Evolutionary conservation across 257 asterid genomes (phyloP).

Genomic region (Gentiana dahurica): DNA sequence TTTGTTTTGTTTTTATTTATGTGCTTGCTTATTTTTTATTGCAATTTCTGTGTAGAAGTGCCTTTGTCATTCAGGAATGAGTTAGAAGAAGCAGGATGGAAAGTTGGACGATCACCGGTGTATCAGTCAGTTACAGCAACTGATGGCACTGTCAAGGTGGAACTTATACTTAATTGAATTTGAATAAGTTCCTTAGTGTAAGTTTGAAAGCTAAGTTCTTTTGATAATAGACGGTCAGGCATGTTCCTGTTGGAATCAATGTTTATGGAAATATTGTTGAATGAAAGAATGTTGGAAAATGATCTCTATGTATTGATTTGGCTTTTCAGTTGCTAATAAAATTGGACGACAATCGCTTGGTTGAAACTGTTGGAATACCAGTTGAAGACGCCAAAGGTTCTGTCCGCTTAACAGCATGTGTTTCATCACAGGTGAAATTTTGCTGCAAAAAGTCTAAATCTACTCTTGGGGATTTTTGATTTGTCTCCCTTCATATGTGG

Average conservation of each 20-base stretch:
- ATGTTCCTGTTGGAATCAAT: too few relatives aligned
- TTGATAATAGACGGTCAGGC: too few relatives aligned
- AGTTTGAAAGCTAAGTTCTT: too few relatives aligned
- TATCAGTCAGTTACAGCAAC: slow-evolving; percentile 55
- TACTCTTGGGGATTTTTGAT: too few relatives aligned
- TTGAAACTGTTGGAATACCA: slow-evolving; percentile 97
- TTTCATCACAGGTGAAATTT: slow-evolving; percentile 77
- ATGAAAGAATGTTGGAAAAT: too few relatives aligned
- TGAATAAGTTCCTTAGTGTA: too few relatives aligned
- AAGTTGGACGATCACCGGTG: slow-evolving; percentile 70
- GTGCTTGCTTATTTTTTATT: background rate
- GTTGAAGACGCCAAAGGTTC: slow-evolving; percentile 62
- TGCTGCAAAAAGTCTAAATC: background rate
- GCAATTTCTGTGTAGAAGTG: slow-evolving; percentile 33
- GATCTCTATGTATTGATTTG: background rate
- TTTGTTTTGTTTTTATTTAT: background rate
- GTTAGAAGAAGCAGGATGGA: slow-evolving; percentile 80
- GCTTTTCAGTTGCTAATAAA: slow-evolving; percentile 60
- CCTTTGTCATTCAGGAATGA: slow-evolving; percentile 80
- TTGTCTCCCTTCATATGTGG: background rate
- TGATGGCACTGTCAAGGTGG: slow-evolving; percentile 93
- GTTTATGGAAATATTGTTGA: too few relatives aligned
- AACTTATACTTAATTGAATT: too few relatives aligned
- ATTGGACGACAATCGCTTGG: slow-evolving; percentile 73
- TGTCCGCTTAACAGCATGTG: slow-evolving; percentile 84